These are phyloP conservation scores for Aureobasidium sp. DNA, from an alignment of 2,329 filamentous ascomycete genomes.

Conservation along the genomic window DNA sequence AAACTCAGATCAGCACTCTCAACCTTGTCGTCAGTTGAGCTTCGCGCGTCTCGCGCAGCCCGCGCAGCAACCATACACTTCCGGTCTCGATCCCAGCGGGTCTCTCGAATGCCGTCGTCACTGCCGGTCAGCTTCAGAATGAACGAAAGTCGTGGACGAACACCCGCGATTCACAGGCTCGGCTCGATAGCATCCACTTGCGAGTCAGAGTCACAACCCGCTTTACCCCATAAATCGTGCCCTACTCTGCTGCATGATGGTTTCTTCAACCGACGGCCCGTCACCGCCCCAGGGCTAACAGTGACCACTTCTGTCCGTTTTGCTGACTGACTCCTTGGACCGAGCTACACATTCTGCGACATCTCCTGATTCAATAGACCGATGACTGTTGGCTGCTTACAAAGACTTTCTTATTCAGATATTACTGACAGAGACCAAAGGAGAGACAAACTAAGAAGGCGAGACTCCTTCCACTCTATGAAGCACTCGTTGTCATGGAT, in stretches of 20 bases:
- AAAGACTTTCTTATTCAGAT: neutral
- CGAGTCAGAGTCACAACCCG: neutral
- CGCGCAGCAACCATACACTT: neutral
- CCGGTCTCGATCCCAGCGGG: neutral
- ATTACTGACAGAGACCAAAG: neutral
- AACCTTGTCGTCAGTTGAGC: neutral
- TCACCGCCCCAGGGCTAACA: neutral
- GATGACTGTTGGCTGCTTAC: neutral
- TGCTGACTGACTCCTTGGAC: neutral
- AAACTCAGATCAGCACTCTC: neutral
- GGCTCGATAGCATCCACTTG: neutral
- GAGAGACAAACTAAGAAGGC: neutral
- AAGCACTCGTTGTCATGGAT: neutral
- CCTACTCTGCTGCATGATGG: neutral
- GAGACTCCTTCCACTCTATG: neutral
- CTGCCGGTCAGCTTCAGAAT: neutral
- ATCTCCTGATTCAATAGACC: neutral
- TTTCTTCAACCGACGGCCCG: neutral
- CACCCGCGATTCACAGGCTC: neutral
- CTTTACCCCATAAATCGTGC: conserved; percentile 6
- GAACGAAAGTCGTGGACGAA: neutral
- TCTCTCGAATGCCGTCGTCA: neutral
- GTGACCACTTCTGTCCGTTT: neutral
- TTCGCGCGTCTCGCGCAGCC: neutral
- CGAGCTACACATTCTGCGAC: neutral